Evolutionary conservation across 73 alveolate genomes (phyloP).

Genomic region (Urostyla sp.): DNA sequence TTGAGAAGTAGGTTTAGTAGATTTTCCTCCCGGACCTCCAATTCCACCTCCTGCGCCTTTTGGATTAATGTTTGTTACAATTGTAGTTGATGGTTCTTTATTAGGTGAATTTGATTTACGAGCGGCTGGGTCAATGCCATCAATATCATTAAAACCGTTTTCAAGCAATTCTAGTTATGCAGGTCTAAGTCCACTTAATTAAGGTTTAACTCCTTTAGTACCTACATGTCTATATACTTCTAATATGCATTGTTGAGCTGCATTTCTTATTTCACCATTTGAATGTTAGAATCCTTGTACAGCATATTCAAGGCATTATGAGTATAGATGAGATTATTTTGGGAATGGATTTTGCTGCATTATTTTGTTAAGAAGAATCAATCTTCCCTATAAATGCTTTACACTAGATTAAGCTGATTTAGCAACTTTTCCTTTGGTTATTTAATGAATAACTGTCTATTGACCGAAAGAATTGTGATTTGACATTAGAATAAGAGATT

Average conservation of each 20-base stretch:
- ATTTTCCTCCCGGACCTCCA: too few species aligned
- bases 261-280: conserved; percentile 88
- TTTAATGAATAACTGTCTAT: conserved; percentile 71
- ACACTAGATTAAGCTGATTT: conserved; percentile 81
- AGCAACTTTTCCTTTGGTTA: conserved; percentile 79
- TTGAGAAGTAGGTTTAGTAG: conserved; percentile 50
- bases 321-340: conserved; percentile 56
- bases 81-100: conserved; percentile 49
- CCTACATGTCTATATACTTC: conserved; percentile 91
- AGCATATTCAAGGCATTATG: conserved; percentile 82
- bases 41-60: conserved; percentile 12
- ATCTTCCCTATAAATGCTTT: conserved; percentile 92
- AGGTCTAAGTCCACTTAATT: conserved; percentile 84
- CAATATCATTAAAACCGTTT: conserved; percentile 83
- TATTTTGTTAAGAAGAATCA: conserved; percentile 77
- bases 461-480: conserved; percentile 88
- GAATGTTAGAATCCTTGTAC: conserved; percentile 85
- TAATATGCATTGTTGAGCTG: conserved; percentile 85
- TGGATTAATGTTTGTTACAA: conserved; percentile 54
- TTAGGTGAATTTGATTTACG: conserved; percentile 14
- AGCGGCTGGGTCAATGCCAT: conserved; percentile 79
- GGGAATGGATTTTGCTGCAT: conserved; percentile 84
- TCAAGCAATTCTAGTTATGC: conserved; percentile 87
- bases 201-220: conserved; percentile 73
- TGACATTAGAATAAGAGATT: conserved; percentile 86